Evolutionary conservation across 192 early-diverging fungal genomes (phyloP), one percentile per base, ranked within the genome.

Genomic region (Phlyctochytrium planicorne): DNA sequence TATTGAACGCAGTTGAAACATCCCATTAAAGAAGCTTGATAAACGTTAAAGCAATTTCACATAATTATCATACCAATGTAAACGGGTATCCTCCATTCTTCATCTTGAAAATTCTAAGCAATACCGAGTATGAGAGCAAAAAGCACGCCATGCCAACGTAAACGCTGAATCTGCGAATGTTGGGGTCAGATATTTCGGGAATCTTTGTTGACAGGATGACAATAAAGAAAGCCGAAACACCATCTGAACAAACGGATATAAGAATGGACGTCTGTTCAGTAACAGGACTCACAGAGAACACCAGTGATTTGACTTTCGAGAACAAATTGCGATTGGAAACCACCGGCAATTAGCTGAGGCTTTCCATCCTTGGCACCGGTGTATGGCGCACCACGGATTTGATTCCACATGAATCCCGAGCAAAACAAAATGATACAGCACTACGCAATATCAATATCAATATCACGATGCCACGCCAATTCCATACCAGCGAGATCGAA

Each of bases 331-430:
- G 80, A 78, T 40, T 84, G 81, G 78, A 90, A 92, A 0, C 88
- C 90, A 40, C 65, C 50, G 0, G 87, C 86, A 61, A 93, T 78
- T 52, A 87, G 80, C 31, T 78, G 80, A 20, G 82, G 69, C 35
- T 81, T 60, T n/a, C 86, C 85, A 55, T 88, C 72, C 0, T 77
- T 62, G 31, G 69, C 66, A 2, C 80, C 79, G 12, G 83, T 76
- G 62, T 89, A 91, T 32, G 89, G 88, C 3, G 90, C 82, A 33
- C 77, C 78, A n/a, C 89, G 87, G 64, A 93, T 93, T 60, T 87
- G 84, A 73, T 93, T 91, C 89, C 89, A 92, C 91, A 93, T 93
- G 63, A 89, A 85, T 34, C 91, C 91, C 30, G 88, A 89, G 61
- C 82, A 89, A 82, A 91, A 88, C 56, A 88, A 63, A n/a, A 90